Base-by-base conservation (phyloP, 2,329 filamentous ascomycete genomes). In the Epichloe gansuensis region DNA sequence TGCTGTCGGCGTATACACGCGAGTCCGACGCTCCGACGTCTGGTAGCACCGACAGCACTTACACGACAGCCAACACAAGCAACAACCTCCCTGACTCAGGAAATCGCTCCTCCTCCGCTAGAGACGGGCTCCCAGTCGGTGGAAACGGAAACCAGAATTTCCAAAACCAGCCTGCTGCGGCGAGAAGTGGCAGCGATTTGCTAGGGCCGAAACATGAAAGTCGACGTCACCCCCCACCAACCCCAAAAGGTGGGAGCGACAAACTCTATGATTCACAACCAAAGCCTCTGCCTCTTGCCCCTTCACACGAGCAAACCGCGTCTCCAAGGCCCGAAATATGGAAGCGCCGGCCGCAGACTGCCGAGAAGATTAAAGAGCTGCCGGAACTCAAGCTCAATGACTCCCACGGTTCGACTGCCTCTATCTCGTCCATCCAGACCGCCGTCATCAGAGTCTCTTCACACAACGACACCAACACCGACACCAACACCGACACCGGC, bases 1-100 rank as follows among this genome's bases (percentile, higher is more conserved):
- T 81, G 11, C 59, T 81, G 38, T 80, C 76, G 11, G 76, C 78
- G 21, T 81, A 81, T 60, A 75, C 75, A 49, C 66, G 69, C 56
- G 72, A 69, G 46, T 72, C 72, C 6, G 71, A 70, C 44, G 74
- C 73, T 49, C 51, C 51, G 23, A 25, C 37, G 31, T 44, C 50
- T n/a, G 53, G 44, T 50, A 44, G 47, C 47, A 55, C 51, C 28
- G 48, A 51, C 53, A 44, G 47, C 47, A 55, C 51, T 35, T 51
- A 51, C 53, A 52, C 53, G 28, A 41, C 53, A 49, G 50, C 25
- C 39, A 53, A 35, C 37, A 52, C 43, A 41, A 44, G 23, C 43
- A 50, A 47, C 28, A 46, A 46, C 35, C 21, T 50, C 21, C 21
- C 50, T 38, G 47, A 52, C 28, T 53, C 51, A 12, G 21, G 45